Evolutionary conservation across 257 asterid genomes (phyloP), one percentile per base, ranked within the genome.

Genomic region (Fraxinus excelsior): DNA sequence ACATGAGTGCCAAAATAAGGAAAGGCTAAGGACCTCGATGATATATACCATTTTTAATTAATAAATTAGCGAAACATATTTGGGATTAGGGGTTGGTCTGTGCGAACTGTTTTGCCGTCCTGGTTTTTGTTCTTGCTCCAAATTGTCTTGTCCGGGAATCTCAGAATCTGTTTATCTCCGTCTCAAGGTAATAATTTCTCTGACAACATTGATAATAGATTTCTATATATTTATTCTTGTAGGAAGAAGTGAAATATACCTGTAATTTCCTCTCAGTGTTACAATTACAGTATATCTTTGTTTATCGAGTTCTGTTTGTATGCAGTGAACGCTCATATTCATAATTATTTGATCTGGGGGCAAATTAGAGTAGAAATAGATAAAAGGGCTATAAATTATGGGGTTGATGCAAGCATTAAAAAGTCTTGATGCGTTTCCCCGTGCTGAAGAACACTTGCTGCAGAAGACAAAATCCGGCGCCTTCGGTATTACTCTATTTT

Each of bases 401-500:
- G 97, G 97, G 70, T 85, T 93, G 76, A 95, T 84, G 86, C 97
- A 91, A 87, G 87, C 87, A 3, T 79, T 95, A 51, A 90, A 73
- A 82, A 91, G 87, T 81, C 81, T 95, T 82, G 97, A 95, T 82
- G 99, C 99, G 23, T 95, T 95, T 82, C 99, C 99, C 2, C 96
- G 98, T 26, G 91, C 99, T 5, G 99, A 95, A 72, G 99, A 93
- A 64, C 99, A 95, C 80, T 85, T 95, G 87, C 81, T 95, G 85
- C 95, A 81, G 87, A 90, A 93, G 84, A 95, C 99, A 28, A 91
- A 91, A 86, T 90, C 97, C 19, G 99, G 99, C 73, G 99, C 99
- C 81, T 76, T 93, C 60, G 99, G 99, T 95, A 87, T 73, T 76
- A 46, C 10, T 62, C 69, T 29, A 23, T 42, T 75, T 64, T 74